Evolutionary conservation across 176 grass and related monocot species (phyloP), one percentile per base, ranked within the genome.

Genomic region (Cenchrus purpureus): DNA sequence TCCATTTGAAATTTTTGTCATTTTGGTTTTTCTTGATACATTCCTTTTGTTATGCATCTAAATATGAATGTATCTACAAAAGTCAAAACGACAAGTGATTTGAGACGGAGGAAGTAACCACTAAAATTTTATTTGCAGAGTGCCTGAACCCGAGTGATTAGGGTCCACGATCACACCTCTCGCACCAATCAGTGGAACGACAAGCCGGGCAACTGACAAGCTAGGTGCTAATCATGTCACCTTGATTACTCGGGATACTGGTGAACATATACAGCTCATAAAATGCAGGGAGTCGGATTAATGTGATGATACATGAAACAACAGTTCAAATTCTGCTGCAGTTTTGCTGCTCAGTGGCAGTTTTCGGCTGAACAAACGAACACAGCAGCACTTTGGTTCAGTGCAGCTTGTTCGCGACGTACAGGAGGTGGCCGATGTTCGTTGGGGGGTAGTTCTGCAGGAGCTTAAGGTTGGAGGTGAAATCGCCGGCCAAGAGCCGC

Each of bases 391-490:
- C 22, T 67, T 48, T 70, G 8, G 53, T 71, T 87, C 76, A 91
- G 28, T 87, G 89, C 85, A 98, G 13, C 63, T 98, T 98, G 83
- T 98, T 95, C 43, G 95, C 92, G 10, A 95, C 91, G 64, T 98
- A 95, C 55, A 98, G 92, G 80, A 95, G 89, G 78, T 98, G 95
- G 65, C 95, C 88, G 51, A 95, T 91, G 82, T 92, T 95, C 28
- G 95, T 92, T 80, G 92, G 89, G 22, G 91, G 91, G 77, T 93
- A 98, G 80, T 88, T 93, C 92, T 95, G 95, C 55, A 95, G 86
- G 19, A 98, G 88, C 82, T 95, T 93, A 46, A 97, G 85, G 85
- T 85, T 93, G 63, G 90, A 84, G 13, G 88, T 90, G 87, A 95
- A 95, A 68, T 97, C 95, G 2, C 92, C 90, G 1, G 84, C 86